Evolutionary conservation across 177 flowering plant species (phyloP).

Genomic region (Tripterygium wilfordii): DNA sequence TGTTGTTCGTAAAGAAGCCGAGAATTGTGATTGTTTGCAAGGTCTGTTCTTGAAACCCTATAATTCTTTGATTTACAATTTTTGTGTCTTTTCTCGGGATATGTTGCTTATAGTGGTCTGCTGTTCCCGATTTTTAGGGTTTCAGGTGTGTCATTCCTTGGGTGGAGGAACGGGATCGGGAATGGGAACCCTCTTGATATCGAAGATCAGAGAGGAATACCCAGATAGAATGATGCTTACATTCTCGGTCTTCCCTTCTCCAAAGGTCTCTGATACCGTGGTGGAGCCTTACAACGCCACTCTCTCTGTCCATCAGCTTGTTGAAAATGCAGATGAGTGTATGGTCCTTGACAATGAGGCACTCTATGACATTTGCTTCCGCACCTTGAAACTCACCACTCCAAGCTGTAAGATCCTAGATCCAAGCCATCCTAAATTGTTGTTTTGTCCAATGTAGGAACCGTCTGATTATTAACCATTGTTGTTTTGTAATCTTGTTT

Average conservation of each 20-base stretch:
- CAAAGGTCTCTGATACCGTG: constrained; percentile 34
- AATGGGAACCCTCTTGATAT: constrained; percentile 34
- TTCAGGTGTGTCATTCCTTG: constrained; percentile 34
- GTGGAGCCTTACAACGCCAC: constrained; percentile 37
- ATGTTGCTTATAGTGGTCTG: not conserved
- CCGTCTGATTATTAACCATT: not conserved
- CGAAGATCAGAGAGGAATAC: constrained; percentile 35
- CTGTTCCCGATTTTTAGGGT: constrained; percentile 12
- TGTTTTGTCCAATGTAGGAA: too few relatives aligned
- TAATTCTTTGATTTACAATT: not conserved
- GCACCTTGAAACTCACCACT: constrained; percentile 30
- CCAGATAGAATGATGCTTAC: constrained; percentile 41
- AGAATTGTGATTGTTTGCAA: constrained; percentile 32
- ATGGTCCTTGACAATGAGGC: constrained; percentile 41
- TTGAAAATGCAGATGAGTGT: constrained; percentile 37
- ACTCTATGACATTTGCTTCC: constrained; percentile 35
- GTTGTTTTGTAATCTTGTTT: not conserved
- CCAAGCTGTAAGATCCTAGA: constrained; percentile 32
- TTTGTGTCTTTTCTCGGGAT: not conserved
- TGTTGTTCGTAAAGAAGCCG: constrained; percentile 36
- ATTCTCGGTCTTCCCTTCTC: constrained; percentile 35
- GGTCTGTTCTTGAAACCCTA: constrained; percentile 8
- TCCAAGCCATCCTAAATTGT: too few relatives aligned
- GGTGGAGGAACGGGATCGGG: constrained; percentile 40
- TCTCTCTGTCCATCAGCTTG: constrained; percentile 32